Base-by-base conservation (phyloP, 352 stramenopile genomes). In the Globisporangium acanthophoron region DNA sequence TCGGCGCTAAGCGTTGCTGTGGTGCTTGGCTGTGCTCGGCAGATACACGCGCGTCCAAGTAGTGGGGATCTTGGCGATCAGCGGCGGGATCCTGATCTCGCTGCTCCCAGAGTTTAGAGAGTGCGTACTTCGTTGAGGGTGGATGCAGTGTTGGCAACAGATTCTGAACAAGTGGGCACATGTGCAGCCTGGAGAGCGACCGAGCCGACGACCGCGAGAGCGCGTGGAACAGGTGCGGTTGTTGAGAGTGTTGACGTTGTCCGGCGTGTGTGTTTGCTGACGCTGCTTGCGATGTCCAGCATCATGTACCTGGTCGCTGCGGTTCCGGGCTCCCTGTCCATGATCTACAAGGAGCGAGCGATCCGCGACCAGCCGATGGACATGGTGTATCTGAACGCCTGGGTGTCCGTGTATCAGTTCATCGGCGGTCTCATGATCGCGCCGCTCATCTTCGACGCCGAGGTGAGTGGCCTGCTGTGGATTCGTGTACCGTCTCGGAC, bases 351-450 rank as follows among this genome's bases (percentile, higher is more conserved):
- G 52, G 86, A 95, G 56, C 79, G 73, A 11, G 64, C 78, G 13
- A 92, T 95, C 61, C 77, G 80, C 29, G 72, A 90, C 49, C 82
- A 92, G 51, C 86, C 86, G 33, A 89, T 95, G 77, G 80, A 95
- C 57, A 89, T 93, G 70, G 76, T 84, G 37, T 95, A 95, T 55
- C 66, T 95, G 27, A 95, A 95, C 44, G 85, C 86, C 0, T 95
- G 86, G 86, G 84, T 95, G 21, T 77, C 82, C 1, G 77, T 94
- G 4, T 92, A 91, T 59, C 84, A 95, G 54, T 94, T 95, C 56
- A 76, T 96, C 54, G 80, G 73, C 16, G 86, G 82, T n/a, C 64
- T 96, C 46, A 64, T 96, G 50, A 67, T 85, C 18, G 84, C 86
- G 35, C 86, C 86, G 0, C 59, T 95, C n/a, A 74, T 92, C 24